Conservation (phyloP, 495 filamentous ascomycete species). For the Penicillium samsonianum region DNA sequence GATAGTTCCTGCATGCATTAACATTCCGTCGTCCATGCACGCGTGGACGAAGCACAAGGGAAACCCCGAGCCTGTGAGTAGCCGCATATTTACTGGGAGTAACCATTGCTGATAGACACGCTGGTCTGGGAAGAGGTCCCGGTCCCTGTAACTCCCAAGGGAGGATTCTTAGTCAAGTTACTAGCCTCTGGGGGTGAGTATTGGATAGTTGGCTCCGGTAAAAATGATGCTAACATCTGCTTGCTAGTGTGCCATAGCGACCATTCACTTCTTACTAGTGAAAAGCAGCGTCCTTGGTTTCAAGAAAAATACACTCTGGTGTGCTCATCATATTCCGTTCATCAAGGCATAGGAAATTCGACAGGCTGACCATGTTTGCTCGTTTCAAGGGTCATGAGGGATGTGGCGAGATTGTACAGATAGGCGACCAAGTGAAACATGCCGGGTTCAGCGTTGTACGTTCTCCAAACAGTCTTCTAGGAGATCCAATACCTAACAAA, state of each 20-base stretch:
- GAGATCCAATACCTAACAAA: neutral
- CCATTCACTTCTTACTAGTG: slow-evolving; percentile 21
- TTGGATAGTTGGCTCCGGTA: neutral
- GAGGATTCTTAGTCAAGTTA: slow-evolving; percentile 21
- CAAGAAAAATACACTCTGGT: slow-evolving; percentile 26
- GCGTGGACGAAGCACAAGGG: slow-evolving; percentile 30
- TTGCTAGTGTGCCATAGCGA: slow-evolving; percentile 28
- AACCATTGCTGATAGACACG: neutral
- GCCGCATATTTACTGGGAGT: rapidly evolving
- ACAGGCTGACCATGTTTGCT: neutral
- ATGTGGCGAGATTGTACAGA: slow-evolving; percentile 25
- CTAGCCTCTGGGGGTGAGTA: slow-evolving; percentile 25
- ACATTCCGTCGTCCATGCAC: slow-evolving; percentile 17
- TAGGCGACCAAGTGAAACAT: slow-evolving; percentile 18
- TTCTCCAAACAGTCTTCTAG: neutral
- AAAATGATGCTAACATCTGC: neutral
- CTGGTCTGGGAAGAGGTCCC: slow-evolving; percentile 25
- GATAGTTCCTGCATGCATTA: neutral
- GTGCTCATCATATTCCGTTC: neutral
- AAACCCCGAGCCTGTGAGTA: slow-evolving; percentile 18
- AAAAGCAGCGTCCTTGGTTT: slow-evolving; percentile 25
- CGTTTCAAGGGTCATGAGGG: slow-evolving; percentile 24
- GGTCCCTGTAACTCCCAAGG: slow-evolving; percentile 13
- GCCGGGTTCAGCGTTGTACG: slow-evolving; percentile 15
- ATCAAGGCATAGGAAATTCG: too few species aligned